Percentiles rank a stretch among this genome's conserved stretches.
Evolutionary conservation across 495 filamentous ascomycete species (phyloP).

Genomic region (Penicillium cinerascens): DNA sequence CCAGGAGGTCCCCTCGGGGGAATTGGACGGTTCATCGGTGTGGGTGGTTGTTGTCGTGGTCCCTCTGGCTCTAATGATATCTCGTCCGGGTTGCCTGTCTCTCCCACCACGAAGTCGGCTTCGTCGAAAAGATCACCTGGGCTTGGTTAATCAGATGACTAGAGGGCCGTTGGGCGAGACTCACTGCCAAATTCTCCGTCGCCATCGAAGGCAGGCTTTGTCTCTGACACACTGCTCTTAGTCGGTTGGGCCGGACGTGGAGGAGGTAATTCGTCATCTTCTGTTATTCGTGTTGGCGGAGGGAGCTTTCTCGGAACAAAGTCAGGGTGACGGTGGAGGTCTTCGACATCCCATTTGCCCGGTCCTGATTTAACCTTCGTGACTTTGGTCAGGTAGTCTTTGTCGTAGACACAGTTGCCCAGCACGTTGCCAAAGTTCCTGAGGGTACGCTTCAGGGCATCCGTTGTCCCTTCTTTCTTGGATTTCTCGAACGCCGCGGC

Average conservation of each 20-base stretch:
- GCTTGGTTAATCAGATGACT: conserved; percentile 20
- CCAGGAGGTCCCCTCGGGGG: conserved; percentile 22
- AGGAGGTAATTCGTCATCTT: conserved; percentile 40
- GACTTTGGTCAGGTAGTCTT: conserved; percentile 81
- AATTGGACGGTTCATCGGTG: conserved; percentile 24
- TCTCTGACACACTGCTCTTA: conserved; percentile 13
- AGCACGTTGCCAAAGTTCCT: conserved; percentile 94
- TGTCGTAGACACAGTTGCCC: conserved; percentile 97
- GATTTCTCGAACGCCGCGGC: conserved; percentile 94
- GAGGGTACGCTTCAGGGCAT: conserved; percentile 84
- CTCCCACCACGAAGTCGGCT: conserved; percentile 62
- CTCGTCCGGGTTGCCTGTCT: conserved; percentile 62
- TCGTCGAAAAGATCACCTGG: conserved; percentile 65
- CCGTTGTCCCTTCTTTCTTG: conserved; percentile 96
- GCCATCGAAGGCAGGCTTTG: conserved; percentile 26
- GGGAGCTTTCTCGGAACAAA: conserved; percentile 55
- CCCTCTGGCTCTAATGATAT: conserved; percentile 40
- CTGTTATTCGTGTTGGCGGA: conserved; percentile 30
- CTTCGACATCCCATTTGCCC: conserved; percentile 65
- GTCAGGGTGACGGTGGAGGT: conserved; percentile 77
- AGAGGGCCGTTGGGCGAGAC: conserved; percentile 6
- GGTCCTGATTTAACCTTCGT: conserved; percentile 72
- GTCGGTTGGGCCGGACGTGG: conserved; percentile 25
- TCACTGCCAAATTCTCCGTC: conserved; percentile 67
- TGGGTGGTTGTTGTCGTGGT: conserved; percentile 27